phyloP scores from a whole-genome alignment of 2,329 filamentous ascomycete genomes.

The Calonectria hawksworthii region DNA sequence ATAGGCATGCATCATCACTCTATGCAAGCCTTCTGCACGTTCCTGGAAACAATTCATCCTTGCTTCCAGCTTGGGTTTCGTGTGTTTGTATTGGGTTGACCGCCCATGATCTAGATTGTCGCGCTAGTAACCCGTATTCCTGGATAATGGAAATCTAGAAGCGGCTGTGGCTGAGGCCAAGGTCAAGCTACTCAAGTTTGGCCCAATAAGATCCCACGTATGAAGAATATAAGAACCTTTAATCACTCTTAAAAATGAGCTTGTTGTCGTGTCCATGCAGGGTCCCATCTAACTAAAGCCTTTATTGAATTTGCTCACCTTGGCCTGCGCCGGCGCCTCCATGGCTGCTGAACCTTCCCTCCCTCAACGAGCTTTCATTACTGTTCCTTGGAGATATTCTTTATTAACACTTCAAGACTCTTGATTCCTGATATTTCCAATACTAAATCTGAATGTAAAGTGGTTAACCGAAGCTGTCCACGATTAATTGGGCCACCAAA shows the following conservation, averaged over 20 bases:
- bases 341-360: neutral
- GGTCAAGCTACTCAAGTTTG: neutral
- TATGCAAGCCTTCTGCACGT: neutral
- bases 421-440: too few relatives aligned
- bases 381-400: neutral
- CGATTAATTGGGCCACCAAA: neutral
- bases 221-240: neutral
- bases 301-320: neutral
- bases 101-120: neutral
- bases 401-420: neutral
- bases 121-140: neutral
- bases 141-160: neutral
- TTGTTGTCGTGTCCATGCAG: neutral
- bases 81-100: neutral
- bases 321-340: neutral
- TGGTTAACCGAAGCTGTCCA: neutral
- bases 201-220: neutral
- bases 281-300: neutral
- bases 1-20: too few relatives aligned
- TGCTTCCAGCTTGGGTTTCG: neutral
- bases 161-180: neutral
- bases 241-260: neutral
- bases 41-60: too few relatives aligned
- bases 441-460: neutral
- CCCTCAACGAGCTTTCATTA: too few relatives aligned